A percentile compares a stretch with the other conserved stretches of the same genome.
Conservation (phyloP, 169 alveolate species). For the Perkinsus marinus region DNA sequence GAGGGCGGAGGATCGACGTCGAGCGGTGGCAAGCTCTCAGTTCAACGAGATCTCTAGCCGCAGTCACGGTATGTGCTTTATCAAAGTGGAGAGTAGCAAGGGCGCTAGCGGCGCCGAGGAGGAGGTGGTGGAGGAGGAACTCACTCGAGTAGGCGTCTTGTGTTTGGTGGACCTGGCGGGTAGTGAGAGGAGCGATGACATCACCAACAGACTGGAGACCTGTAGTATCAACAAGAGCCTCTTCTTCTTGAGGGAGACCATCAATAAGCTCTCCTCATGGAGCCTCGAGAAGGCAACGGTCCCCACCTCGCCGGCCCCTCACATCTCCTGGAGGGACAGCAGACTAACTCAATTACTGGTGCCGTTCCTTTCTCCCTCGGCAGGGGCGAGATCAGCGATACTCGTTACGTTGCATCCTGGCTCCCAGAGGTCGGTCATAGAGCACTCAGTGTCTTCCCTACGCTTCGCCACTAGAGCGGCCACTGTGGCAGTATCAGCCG, state of each 20-base stretch:
- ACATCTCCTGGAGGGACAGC: neutral
- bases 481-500: neutral
- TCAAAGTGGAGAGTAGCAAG: neutral
- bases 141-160: neutral
- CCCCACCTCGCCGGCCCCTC: neutral
- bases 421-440: neutral
- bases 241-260: neutral
- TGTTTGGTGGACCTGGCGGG: neutral
- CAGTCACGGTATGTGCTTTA: neutral
- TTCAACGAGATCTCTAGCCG: neutral
- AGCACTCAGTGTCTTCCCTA: neutral
- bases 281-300: neutral
- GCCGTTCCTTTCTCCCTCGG: neutral
- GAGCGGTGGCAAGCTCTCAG: neutral
- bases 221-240: neutral
- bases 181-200: neutral
- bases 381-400: neutral
- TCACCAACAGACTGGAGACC: neutral
- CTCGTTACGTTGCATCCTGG: neutral
- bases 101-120: too few species aligned
- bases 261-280: neutral
- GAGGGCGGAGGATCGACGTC: neutral
- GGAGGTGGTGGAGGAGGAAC: too few species aligned
- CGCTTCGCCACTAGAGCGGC: neutral
- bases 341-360: neutral